Conservation (phyloP, 1,284 basidiomycete genomes). For the Apiotrichum mycotoxinovorans region DNA sequence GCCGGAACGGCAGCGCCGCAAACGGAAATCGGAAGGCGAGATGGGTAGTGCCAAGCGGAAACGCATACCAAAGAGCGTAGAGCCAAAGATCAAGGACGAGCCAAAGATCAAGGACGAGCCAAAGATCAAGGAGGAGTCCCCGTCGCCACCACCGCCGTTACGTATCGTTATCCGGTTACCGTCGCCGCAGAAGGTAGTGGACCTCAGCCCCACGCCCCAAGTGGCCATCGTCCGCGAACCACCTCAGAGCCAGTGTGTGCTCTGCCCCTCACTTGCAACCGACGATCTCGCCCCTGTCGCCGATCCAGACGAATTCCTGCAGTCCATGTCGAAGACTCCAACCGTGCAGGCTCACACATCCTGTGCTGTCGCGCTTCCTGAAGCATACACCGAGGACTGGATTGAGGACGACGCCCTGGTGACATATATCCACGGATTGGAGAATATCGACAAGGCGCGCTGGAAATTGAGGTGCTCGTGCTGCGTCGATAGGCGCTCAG, state of each 20-base stretch:
- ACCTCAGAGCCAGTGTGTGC: conserved; percentile 61
- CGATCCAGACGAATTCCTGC: conserved; percentile 21
- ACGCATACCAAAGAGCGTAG: not conserved
- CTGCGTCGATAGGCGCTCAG: conserved; percentile 65
- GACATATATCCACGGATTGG: conserved; percentile 66
- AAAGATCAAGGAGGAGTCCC: not conserved
- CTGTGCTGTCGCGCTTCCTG: conserved; percentile 74
- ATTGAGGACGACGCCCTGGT: conserved; percentile 42
- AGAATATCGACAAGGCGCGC: conserved; percentile 77
- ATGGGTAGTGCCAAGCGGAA: not conserved
- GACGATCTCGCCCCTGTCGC: conserved; percentile 62
- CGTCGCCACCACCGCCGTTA: not conserved
- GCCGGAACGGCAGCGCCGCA: not conserved
- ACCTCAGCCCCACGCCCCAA: conserved; percentile 5
- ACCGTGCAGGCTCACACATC: conserved; percentile 55
- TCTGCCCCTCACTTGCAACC: conserved; percentile 64
- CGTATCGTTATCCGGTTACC: conserved; percentile 1
- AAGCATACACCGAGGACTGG: conserved; percentile 71
- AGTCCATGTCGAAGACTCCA: conserved; percentile 8
- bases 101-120: not conserved
- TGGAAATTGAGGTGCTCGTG: conserved; percentile 89
- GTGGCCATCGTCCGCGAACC: conserved; percentile 3
- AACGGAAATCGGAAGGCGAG: not conserved
- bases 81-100: conserved; percentile 1
- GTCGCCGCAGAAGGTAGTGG: conserved; percentile 3